Evolutionary conservation across 768 basidiomycete species (phyloP).

Genomic region (Gyrodon lividus): DNA sequence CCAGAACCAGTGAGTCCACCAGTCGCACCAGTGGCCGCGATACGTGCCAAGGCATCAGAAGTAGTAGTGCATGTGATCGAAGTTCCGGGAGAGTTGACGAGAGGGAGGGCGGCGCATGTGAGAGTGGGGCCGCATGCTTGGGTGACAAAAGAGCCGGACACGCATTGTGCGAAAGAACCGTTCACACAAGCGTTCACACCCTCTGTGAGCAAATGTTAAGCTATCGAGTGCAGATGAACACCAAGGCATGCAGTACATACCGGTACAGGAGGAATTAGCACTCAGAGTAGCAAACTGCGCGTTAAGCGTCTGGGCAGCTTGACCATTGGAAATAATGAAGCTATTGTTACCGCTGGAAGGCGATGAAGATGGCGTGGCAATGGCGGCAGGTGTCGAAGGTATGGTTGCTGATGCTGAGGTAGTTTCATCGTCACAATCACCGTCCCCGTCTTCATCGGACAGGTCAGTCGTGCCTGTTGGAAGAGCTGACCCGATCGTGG

Average conservation of each 20-base stretch:
- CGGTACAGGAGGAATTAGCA: slow-evolving; percentile 44
- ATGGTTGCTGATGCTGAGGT: not conserved
- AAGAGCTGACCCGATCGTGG: slow-evolving; percentile 4
- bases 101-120: slow-evolving; percentile 50
- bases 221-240: slow-evolving; percentile 27
- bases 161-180: slow-evolving; percentile 54
- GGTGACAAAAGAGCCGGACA: slow-evolving; percentile 38
- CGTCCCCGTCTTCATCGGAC: slow-evolving; percentile 1
- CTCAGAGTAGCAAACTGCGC: slow-evolving; percentile 50
- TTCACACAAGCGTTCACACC: slow-evolving; percentile 50
- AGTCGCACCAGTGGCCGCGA: slow-evolving; percentile 42
- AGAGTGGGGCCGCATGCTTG: slow-evolving; percentile 29
- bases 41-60: slow-evolving; percentile 44
- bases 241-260: slow-evolving; percentile 8
- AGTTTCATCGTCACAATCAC: slow-evolving; percentile 1
- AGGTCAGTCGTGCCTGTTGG: slow-evolving; percentile 2
- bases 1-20: slow-evolving; percentile 43
- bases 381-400: not conserved
- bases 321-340: slow-evolving; percentile 39
- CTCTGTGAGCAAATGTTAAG: slow-evolving; percentile 17
- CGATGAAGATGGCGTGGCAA: slow-evolving; percentile 8
- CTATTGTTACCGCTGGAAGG: not conserved
- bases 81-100: slow-evolving; percentile 53
- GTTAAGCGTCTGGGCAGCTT: slow-evolving; percentile 51
- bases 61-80: slow-evolving; percentile 50